Conservation (phyloP, 805 yeast species). For the Barnettozyma populi region DNA sequence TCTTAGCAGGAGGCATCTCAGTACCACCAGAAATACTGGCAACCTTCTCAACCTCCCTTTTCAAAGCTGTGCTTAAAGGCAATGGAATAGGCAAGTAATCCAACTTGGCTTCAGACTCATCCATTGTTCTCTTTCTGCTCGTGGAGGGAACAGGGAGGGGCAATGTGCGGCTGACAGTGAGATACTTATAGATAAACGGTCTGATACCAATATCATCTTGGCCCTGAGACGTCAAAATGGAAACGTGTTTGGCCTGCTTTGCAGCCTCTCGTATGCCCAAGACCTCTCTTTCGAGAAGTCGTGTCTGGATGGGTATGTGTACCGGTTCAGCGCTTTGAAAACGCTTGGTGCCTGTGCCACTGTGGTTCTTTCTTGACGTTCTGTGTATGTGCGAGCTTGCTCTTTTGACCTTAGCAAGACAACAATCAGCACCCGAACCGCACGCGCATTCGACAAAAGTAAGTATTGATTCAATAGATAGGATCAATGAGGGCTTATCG, state of each 20-base stretch:
- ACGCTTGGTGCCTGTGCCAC: constrained; percentile 21
- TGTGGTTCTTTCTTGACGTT: constrained; percentile 34
- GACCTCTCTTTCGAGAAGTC: constrained; percentile 25
- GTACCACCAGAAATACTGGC: not conserved
- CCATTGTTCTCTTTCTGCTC: constrained; percentile 12
- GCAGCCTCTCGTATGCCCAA: constrained; percentile 16
- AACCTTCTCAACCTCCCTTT: constrained; percentile 61
- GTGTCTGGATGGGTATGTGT: constrained; percentile 27
- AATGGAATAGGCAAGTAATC: constrained; percentile 27
- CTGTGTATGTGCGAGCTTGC: constrained; percentile 55
- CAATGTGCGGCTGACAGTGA: not conserved
- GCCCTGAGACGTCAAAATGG: constrained; percentile 4
- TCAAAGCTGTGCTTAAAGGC: constrained; percentile 37
- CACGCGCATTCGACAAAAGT: constrained; percentile 64
- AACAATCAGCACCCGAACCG: constrained; percentile 44
- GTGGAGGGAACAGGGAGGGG: not conserved
- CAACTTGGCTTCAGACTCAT: constrained; percentile 10
- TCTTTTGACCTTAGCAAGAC: constrained; percentile 54
- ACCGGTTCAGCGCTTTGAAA: constrained; percentile 29
- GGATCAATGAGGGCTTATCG: constrained; percentile 50
- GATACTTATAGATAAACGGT: constrained; percentile 19
- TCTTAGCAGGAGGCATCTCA: constrained; percentile 28
- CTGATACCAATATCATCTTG: constrained; percentile 16
- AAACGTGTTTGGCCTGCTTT: constrained; percentile 6
- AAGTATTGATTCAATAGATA: constrained; percentile 57